Evolutionary conservation across 257 asterid genomes (phyloP), one percentile per base, ranked within the genome.

Genomic region (Linaria vulgaris): DNA sequence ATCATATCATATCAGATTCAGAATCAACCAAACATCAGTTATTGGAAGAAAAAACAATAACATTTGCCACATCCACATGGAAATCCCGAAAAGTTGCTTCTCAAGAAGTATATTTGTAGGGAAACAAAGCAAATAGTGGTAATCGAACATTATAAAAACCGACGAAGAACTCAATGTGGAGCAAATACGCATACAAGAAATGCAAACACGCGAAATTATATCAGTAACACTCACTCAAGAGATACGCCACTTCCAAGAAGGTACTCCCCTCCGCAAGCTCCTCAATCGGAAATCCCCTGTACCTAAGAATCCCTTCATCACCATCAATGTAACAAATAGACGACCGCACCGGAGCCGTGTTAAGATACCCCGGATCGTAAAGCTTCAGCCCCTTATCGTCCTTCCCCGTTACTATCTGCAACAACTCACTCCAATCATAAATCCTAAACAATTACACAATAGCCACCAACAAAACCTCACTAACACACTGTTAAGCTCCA

Each of bases 351-450:
- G 99, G 99, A 59, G 99, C 99, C 6, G 97, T 92, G 73, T 92
- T 92, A 54, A 89, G 94, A 76, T 92, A 92, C 21, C 99, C 99
- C 0, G 99, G 99, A 80, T 92, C 99, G 71, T 89, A 92, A 50
- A 92, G 94, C 81, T 92, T 92, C 61, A 92, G 88, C 74, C 99
- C 99, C 82, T 92, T 92, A 74, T 92, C 99, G 76, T 76, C 48
- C 58, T 84, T 69, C 31, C 85, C 96, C 0, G 81, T 64, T 59
- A 82, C 76, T 76, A 91, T 88, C 97, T 91, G 89, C 58, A 73
- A 58, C 64, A 62, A 48, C 66, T 6, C 67, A 51, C 51, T 59
- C 17, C 38, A 19, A 67, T 70, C 65, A 63, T 27, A 72, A 68
- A 63, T 66, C 68, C 38, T 55, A 10, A 51, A 70, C 63, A 13